Conservation (phyloP, 1,139 yeast species). For the Meyerozyma athensensis region DNA sequence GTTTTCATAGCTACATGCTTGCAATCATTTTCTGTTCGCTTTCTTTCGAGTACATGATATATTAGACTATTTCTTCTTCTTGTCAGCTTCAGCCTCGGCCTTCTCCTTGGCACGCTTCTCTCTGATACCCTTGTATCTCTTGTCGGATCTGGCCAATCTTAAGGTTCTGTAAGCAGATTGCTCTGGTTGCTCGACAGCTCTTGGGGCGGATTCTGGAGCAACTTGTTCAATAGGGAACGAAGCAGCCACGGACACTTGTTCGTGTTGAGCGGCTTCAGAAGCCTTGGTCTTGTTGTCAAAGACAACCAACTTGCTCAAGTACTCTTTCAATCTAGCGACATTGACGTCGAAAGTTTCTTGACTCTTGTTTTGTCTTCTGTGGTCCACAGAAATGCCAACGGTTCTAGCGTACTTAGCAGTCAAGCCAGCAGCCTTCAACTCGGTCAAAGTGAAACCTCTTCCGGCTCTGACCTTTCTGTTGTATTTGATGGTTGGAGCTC, state of each 20-base stretch:
- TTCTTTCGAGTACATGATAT: slow-evolving; percentile 2
- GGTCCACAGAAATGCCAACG: slow-evolving; percentile 97
- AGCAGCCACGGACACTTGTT: slow-evolving; percentile 76
- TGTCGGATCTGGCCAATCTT: slow-evolving; percentile 91
- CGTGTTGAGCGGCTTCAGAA: slow-evolving; percentile 64
- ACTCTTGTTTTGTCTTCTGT: slow-evolving; percentile 99
- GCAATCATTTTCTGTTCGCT: too few species aligned
- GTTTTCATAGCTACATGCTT: too few species aligned
- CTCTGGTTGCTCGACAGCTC: slow-evolving; percentile 83
- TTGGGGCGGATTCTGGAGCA: slow-evolving; percentile 68
- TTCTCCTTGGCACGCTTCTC: slow-evolving; percentile 95
- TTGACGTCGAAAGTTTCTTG: slow-evolving; percentile 92
- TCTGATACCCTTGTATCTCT: slow-evolving; percentile 92
- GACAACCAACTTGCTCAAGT: slow-evolving; percentile 91
- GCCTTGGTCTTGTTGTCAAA: slow-evolving; percentile 86
- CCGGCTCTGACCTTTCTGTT: slow-evolving; percentile 99
- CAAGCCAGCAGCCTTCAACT: slow-evolving; percentile 96
- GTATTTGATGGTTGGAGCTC: slow-evolving; percentile 98
- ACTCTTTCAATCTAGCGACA: slow-evolving; percentile 95
- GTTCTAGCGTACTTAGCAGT: slow-evolving; percentile 96
- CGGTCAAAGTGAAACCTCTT: slow-evolving; percentile 98
- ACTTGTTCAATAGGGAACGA: slow-evolving; percentile 91
- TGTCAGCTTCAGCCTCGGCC: slow-evolving; percentile 99
- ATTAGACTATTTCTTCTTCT: slow-evolving; percentile 74
- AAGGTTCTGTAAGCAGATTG: slow-evolving; percentile 94